Conservation (phyloP, 495 filamentous ascomycete species). For the Podospora tetraspora region DNA sequence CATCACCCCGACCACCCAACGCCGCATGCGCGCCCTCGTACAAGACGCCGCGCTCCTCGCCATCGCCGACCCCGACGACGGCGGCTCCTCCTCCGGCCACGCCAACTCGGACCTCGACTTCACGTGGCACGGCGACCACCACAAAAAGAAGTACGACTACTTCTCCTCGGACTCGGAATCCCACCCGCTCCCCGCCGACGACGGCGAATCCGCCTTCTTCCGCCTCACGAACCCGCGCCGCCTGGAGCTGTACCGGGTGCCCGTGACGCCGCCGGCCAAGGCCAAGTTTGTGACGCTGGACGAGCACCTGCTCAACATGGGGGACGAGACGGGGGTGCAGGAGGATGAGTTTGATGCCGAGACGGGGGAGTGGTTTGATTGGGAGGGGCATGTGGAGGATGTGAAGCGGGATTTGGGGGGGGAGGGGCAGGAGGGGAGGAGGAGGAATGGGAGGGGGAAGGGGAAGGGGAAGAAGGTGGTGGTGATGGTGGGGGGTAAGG, state of each 20-base stretch:
- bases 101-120: not conserved
- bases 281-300: not conserved
- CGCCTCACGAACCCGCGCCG: not conserved
- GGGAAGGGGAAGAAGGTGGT: not conserved
- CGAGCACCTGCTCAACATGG: conserved; percentile 4
- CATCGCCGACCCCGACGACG: not conserved
- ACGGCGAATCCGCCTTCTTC: not conserved
- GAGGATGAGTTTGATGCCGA: conserved; percentile 2
- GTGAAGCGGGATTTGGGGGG: not conserved
- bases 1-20: not conserved
- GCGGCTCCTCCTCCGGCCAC: not conserved
- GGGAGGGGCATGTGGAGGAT: conserved; percentile 5
- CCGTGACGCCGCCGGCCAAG: not conserved
- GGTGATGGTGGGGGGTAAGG: too few relatives aligned
- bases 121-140: not conserved
- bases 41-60: not conserved
- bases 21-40: not conserved
- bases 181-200: not conserved
- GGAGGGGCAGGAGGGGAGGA: not conserved
- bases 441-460: not conserved
- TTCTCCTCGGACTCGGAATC: not conserved
- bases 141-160: too few relatives aligned
- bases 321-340: conserved; percentile 1
- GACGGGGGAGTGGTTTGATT: conserved; percentile 3
- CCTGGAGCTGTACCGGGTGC: not conserved